Conservation (phyloP, 169 alveolate species). For the Plasmodium berghei region DNA sequence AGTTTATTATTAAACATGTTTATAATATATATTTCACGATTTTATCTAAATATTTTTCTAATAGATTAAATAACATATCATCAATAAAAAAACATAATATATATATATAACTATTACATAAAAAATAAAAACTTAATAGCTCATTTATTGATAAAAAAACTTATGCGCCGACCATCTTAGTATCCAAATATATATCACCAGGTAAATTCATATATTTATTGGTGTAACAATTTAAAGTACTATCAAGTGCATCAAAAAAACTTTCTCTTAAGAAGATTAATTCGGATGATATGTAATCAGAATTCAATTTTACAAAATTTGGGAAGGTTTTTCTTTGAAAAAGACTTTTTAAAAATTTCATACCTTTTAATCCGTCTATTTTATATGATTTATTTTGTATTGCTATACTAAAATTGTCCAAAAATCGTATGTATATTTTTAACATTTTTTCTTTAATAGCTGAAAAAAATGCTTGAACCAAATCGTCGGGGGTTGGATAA, state of each 20-base stretch:
- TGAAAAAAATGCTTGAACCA: constrained; percentile 44
- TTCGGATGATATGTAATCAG: constrained; percentile 26
- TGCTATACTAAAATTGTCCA: constrained; percentile 20
- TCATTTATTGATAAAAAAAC: no score
- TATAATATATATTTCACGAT: no score
- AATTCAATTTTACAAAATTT: constrained; percentile 52
- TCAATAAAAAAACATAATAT: no score
- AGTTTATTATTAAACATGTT: no score
- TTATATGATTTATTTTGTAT: constrained; percentile 24
- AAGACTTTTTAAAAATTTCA: constrained; percentile 47
- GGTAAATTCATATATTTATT: constrained; percentile 23
- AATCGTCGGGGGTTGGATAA: constrained; percentile 45
- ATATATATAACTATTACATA: no score
- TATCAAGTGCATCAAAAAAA: constrained; percentile 31
- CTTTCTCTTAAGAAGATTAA: constrained; percentile 26
- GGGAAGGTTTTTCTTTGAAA: constrained; percentile 44
- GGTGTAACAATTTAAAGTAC: constrained; percentile 37
- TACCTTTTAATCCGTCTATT: constrained; percentile 35
- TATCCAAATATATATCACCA: constrained; percentile 3
- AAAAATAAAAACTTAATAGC: no score
- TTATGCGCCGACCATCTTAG: background rate
- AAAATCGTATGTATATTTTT: constrained; percentile 24
- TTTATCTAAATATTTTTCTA: no score
- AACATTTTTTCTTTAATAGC: constrained; percentile 48
- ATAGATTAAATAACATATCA: no score